These are phyloP conservation scores for Aureobasidium sp. DNA, from an alignment of 2,329 filamentous ascomycete species.

Conservation along the genomic window DNA sequence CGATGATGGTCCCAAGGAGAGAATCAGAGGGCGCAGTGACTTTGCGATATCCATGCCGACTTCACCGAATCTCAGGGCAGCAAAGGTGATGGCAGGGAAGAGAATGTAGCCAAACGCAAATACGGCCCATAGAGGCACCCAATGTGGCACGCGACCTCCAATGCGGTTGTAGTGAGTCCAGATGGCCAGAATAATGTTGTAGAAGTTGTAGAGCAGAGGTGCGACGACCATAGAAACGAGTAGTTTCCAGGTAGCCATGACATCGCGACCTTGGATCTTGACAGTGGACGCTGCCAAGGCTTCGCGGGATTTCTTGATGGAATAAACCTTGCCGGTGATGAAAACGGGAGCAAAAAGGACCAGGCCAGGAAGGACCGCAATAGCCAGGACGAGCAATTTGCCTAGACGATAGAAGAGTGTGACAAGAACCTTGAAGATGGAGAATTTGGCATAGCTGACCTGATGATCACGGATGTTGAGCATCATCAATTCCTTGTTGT, in stretches of 20 bases:
- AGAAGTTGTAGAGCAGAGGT: constrained; percentile 73
- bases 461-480: constrained; percentile 90
- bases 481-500: constrained; percentile 80
- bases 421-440: constrained; percentile 65
- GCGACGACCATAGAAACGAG: constrained; percentile 80
- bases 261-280: constrained; percentile 80
- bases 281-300: constrained; percentile 80
- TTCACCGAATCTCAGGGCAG: constrained; percentile 88
- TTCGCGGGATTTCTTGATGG: constrained; percentile 71
- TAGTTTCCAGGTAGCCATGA: constrained; percentile 91
- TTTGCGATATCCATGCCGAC: constrained; percentile 99
- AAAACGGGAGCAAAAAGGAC: constrained; percentile 86
- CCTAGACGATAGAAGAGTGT: constrained; percentile 71
- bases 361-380: constrained; percentile 78
- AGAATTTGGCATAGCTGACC: constrained; percentile 83
- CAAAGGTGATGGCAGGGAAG: constrained; percentile 85
- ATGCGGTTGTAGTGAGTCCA: constrained; percentile 77
- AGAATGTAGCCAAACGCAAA: constrained; percentile 68
- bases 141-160: constrained; percentile 72
- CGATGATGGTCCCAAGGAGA: constrained; percentile 77
- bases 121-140: constrained; percentile 72
- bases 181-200: constrained; percentile 65
- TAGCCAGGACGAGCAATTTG: constrained; percentile 69
- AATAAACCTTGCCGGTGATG: constrained; percentile 74
- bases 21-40: constrained; percentile 77